Evolutionary conservation across 2,329 filamentous ascomycete species (phyloP), one percentile per base, ranked within the genome.

Genomic region (Diaporthe humulicola): DNA sequence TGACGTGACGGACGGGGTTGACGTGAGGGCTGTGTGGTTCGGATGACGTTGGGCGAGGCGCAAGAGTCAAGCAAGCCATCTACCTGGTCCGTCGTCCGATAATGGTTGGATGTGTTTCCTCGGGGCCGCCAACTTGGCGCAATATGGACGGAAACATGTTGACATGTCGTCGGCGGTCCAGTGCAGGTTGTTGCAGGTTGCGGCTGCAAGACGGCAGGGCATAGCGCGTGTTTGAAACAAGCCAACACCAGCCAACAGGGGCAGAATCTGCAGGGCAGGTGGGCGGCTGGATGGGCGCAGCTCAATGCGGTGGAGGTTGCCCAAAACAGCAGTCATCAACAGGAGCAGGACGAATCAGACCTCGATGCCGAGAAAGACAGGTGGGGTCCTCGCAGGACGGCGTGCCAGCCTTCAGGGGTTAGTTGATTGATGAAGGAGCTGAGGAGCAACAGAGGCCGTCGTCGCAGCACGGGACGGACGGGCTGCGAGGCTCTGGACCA

Each of bases 221-320:
- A 61, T 61, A 70, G 70, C 70, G 72, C 64, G 52, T 30, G 61
- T 69, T 73, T 75, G 71, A 74, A 75, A 75, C 71, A 67, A 60
- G 71, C 57, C 72, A 56, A 69, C 56, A 73, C 25, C 28, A 22
- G 50, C 14, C 33, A 52, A 54, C 64, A 69, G 64, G 64, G 64
- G 64, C 48, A 69, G 33, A 45, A 69, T 54, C 48, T 69, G 64
- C 64, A 69, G 33, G 48, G 33, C 64, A 38, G 50, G 70, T 64
- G 70, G 57, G 70, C 70, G 70, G 70, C 57, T 72, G 70, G 52
- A 50, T 42, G 30, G 57, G 57, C 45, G 70, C 70, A 61, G 70
- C 70, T 72, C 70, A 25, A 72, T 54, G 48, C 57, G 70, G 25
- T 54, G 57, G 70, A 54, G 38, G 70, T 36, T 64, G 36, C 70